Evolutionary conservation across 352 stramenopile species (phyloP).

Genomic region (Phytopythium kandeliae): DNA sequence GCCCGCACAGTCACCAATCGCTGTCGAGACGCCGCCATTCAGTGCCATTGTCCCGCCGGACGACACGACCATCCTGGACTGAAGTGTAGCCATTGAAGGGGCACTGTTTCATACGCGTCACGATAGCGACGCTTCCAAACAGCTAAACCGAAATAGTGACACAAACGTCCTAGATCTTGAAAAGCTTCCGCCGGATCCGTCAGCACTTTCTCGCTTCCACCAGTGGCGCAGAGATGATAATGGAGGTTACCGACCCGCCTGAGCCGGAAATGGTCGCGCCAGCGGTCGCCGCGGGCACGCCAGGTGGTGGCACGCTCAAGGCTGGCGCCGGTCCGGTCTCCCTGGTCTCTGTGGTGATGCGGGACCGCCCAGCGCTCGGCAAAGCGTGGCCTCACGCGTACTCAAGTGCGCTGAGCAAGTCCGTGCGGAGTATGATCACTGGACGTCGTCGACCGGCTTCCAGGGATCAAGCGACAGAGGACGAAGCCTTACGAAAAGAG

Average conservation of each 20-base stretch:
- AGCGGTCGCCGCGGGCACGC: not conserved
- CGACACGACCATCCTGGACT: slow-evolving; percentile 6
- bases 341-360: not conserved
- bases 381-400: slow-evolving; percentile 18
- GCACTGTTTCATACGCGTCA: no score
- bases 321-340: not conserved
- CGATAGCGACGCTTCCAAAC: no score
- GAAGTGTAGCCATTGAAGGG: no score
- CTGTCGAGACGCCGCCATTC: slow-evolving; percentile 30
- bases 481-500: slow-evolving; percentile 6
- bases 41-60: slow-evolving; percentile 38
- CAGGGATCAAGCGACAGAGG: not conserved
- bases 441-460: not conserved
- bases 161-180: slow-evolving; percentile 21
- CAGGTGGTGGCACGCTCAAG: not conserved
- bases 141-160: no score
- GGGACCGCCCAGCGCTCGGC: slow-evolving; percentile 1
- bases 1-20: slow-evolving; percentile 10
- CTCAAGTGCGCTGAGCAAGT: slow-evolving; percentile 42
- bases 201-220: slow-evolving; percentile 2
- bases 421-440: slow-evolving; percentile 49
- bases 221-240: slow-evolving; percentile 9
- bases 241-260: slow-evolving; percentile 13
- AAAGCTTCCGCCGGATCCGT: slow-evolving; percentile 13
- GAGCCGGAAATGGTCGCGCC: slow-evolving; percentile 4